Evolutionary conservation across 108 stramenopile species (phyloP), one percentile per base, ranked within the genome.

Genomic region (Epipyxis sp.): DNA sequence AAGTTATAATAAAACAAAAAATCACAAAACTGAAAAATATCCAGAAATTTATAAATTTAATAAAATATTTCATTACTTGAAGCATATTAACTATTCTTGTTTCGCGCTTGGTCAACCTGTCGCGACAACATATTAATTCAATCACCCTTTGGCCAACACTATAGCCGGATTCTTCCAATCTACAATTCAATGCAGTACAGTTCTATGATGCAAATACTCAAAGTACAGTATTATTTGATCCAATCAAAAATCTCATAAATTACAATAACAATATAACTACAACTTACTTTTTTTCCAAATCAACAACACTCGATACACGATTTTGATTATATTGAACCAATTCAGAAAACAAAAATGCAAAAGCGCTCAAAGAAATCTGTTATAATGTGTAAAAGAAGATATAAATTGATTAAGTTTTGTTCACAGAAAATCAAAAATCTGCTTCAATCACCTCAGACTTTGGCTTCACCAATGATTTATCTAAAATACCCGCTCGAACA

Each of bases 261-360:
- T 6, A 50, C 46, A 50, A 50, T 13, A 20, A 50, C 46, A 50
- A 59, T 2, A 0, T 59, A 16, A 67, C 16, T 40, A 16, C 39
- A 0, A 3, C 76, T 83, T 80, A 85, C 84, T 84, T 84, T 44
- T 91, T 82, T 86, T 97, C 96, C 59, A 97, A 86, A 78, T 94
- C 94, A 20, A 89, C 89, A 69, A 95, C 92, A 59, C 90, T 91
- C 42, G 88, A 85, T n/a, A 93, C 94, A 20, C 93, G 88, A 59
- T 85, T 88, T 79, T 95, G 93, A 84, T 93, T 91, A 86, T 95
- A 93, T 84, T 97, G 94, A 3, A 97, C 96, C 80, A 97, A 85
- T 83, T 97, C 96, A 0, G 91, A 92, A 78, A 93, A 95, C 2
- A 97, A 83, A 84, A 94, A 94, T 50, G 92, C 91, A 88, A 95